Percentiles rank a stretch among this genome's conserved stretches.
These are phyloP conservation scores for Stevia rebaudiana DNA, from an alignment of 140 eudicot genomes.

Conservation along the genomic window DNA sequence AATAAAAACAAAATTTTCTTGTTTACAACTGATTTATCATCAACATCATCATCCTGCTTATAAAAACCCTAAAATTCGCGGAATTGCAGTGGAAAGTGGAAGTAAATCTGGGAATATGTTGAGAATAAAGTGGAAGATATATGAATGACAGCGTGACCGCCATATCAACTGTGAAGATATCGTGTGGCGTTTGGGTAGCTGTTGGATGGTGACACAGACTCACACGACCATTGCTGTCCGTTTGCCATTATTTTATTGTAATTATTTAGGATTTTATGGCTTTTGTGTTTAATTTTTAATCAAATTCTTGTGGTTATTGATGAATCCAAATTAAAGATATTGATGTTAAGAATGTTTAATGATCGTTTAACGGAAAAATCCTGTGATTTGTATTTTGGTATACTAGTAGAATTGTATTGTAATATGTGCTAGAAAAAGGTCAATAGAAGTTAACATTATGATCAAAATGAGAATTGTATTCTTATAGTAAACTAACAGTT, in stretches of 20 bases:
- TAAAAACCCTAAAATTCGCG: constrained; percentile 14
- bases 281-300: no score
- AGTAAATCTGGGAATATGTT: not conserved
- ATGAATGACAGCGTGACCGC: not conserved
- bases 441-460: no score
- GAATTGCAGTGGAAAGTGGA: not conserved
- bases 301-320: no score
- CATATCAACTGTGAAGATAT: constrained; percentile 9
- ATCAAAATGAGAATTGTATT: no score
- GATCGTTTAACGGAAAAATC: no score
- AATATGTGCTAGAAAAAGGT: no score
- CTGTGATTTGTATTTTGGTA: no score
- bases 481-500: no score
- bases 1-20: not conserved
- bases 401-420: no score
- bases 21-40: not conserved
- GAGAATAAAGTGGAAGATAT: not conserved
- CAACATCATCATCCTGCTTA: constrained; percentile 13
- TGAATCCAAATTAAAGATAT: no score
- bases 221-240: not conserved
- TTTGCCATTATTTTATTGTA: not conserved
- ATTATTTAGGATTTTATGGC: not conserved
- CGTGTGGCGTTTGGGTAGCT: constrained; percentile 23
- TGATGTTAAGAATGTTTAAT: no score
- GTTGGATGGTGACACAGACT: constrained; percentile 20